phyloP scores from a whole-genome alignment of 805 yeast genomes.

The Tetrapisispora fleetii region DNA sequence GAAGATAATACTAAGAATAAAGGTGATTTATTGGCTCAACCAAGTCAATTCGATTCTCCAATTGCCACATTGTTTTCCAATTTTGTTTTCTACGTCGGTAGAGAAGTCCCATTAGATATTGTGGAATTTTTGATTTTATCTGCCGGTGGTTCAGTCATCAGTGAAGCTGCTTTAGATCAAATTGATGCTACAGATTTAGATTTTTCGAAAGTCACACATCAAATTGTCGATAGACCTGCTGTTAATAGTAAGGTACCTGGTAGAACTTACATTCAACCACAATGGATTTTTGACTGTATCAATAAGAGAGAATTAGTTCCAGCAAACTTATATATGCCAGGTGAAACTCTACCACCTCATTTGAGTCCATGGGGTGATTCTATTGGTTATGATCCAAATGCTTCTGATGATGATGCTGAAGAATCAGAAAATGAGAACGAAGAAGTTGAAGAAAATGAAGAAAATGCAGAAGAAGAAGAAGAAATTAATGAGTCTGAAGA shows the following conservation, averaged over 20 bases:
- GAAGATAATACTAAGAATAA: slow-evolving; percentile 49
- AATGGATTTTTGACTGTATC: slow-evolving; percentile 91
- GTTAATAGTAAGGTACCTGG: slow-evolving; percentile 71
- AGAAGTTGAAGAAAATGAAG: slow-evolving; percentile 43
- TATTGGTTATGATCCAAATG: slow-evolving; percentile 79
- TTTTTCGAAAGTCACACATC: slow-evolving; percentile 74
- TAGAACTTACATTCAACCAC: slow-evolving; percentile 92
- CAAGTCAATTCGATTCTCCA: slow-evolving; percentile 46
- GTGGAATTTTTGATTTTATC: slow-evolving; percentile 80
- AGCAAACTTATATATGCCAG: slow-evolving; percentile 81
- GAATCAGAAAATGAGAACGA: slow-evolving; percentile 40
- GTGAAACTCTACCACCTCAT: slow-evolving; percentile 93
- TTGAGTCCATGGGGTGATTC: slow-evolving; percentile 98
- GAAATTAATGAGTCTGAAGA: slow-evolving; percentile 46
- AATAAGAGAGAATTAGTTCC: slow-evolving; percentile 68
- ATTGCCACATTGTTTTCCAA: slow-evolving; percentile 58
- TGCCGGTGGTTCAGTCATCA: slow-evolving; percentile 74
- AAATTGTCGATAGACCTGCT: slow-evolving; percentile 87
- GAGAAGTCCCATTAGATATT: slow-evolving; percentile 91
- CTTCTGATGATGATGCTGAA: slow-evolving; percentile 32
- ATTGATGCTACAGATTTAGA: slow-evolving; percentile 42
- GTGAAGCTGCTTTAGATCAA: slow-evolving; percentile 84
- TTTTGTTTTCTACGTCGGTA: slow-evolving; percentile 78
- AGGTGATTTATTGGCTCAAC: slow-evolving; percentile 68
- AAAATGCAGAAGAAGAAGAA: slow-evolving; percentile 32